Evolutionary conservation across 2,329 filamentous ascomycete species (phyloP).

Genomic region (Monosporascus ibericus): DNA sequence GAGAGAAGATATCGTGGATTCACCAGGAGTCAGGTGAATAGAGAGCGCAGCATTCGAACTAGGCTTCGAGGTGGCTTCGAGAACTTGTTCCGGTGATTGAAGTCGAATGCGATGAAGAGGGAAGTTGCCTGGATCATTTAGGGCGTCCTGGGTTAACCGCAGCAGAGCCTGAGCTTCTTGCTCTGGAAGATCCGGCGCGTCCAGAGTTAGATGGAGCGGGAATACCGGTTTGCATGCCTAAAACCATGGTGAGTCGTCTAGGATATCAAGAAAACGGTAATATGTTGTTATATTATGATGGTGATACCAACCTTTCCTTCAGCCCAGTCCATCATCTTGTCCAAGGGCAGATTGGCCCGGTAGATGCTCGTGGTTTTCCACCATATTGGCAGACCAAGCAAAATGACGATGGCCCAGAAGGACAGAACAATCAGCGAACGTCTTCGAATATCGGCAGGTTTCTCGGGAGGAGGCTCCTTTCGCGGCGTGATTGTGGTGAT

Average conservation of each 20-base stretch:
- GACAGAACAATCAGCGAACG: slow-evolving; percentile 73
- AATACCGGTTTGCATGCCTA: slow-evolving; percentile 86
- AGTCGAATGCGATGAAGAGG: slow-evolving; percentile 76
- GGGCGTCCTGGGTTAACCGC: slow-evolving; percentile 73
- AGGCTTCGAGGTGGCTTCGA: slow-evolving; percentile 20
- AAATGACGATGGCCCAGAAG: slow-evolving; percentile 83
- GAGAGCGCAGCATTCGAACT: slow-evolving; percentile 54
- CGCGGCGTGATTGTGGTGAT: slow-evolving; percentile 11
- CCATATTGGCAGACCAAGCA: slow-evolving; percentile 88
- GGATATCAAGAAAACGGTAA: neutral
- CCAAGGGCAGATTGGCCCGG: slow-evolving; percentile 73
- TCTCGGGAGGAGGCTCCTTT: slow-evolving; percentile 70
- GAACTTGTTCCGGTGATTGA: slow-evolving; percentile 45
- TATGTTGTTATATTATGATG: neutral
- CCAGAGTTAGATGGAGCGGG: slow-evolving; percentile 74
- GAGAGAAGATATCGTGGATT: slow-evolving; percentile 54
- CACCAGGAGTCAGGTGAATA: slow-evolving; percentile 63
- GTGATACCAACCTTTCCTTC: slow-evolving; percentile 65
- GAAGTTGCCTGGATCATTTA: slow-evolving; percentile 84
- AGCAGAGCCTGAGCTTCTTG: slow-evolving; percentile 68
- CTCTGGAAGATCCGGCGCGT: slow-evolving; percentile 59
- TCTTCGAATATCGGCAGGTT: slow-evolving; percentile 58
- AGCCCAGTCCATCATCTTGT: slow-evolving; percentile 86
- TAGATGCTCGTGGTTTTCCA: slow-evolving; percentile 92
- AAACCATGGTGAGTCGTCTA: slow-evolving; percentile 1